Base-by-base conservation (phyloP, 164 flowering plant species). In the Macadamia tetraphylla region DNA sequence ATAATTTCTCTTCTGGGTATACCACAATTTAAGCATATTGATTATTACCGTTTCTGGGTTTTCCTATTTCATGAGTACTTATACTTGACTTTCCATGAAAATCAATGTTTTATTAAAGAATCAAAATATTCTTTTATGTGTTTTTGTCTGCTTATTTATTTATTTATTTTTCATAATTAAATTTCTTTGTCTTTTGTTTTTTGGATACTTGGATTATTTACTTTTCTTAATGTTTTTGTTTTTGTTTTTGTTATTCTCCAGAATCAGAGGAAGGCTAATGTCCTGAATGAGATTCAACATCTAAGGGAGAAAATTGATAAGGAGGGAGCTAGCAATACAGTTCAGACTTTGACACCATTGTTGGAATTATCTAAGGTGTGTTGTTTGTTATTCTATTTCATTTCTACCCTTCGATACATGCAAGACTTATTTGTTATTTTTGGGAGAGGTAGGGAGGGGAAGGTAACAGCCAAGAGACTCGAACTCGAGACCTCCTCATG, bases 321-420 rank as follows among this genome's bases (percentile, higher is more conserved):
- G 56, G 75, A 67, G 29, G 79, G 72, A 64, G 76, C 65, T 67
- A 58, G 62, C 55, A 1, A 70, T 62, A 14, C 29, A 35, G 81
- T 82, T 32, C 68, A 74, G 60, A 79, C 70, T 53, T 58, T 86
- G 68, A 51, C 77, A 4, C 66, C 81, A 11, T 74, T 76, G 42
- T 64, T 82, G 74, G 29, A 71, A 62, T 59, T 65, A 53, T 48
- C 81, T 62, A 81, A 84, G 90, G 90, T 85, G 31, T 30, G 8
- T 6, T 29, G 7, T 58, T 65, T 53, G 14, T 71, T 58, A 49
- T 32, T 46, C 63, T 0, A 18, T 64, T 71, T 64, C 29, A 6
- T 7, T 12, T 51, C 40, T n/a, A 51, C 40, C 52, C 40, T 29
- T 60, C 18, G 7, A 18, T 32, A 29, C 14, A 11, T 58, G 63